phyloP scores from a whole-genome alignment of 2,329 filamentous ascomycete genomes.

The Helminthosporium solani region DNA sequence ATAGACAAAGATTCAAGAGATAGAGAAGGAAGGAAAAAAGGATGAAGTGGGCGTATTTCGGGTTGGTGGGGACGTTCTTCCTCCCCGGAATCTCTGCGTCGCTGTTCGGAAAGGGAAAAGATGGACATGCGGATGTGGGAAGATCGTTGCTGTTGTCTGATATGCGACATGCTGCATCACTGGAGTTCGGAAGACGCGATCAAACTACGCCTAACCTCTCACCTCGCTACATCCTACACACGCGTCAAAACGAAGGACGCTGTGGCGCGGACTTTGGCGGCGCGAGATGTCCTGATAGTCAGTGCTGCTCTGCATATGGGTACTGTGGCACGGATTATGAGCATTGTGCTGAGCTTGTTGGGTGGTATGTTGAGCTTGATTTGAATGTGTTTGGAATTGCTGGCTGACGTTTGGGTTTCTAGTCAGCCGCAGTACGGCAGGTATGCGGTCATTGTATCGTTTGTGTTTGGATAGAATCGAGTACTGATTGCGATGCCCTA shows the following conservation, averaged over 20 bases:
- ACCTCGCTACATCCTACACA: conserved; percentile 14
- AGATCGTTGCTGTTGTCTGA: conserved; percentile 1
- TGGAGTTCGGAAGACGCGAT: conserved; percentile 13
- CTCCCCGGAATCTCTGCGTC: conserved; percentile 19
- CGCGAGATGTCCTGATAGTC: conserved; percentile 19
- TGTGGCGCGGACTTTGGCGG: conserved; percentile 24
- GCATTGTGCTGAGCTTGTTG: conserved; percentile 22
- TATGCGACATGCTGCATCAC: conserved; percentile 2
- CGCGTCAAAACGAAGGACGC: conserved; percentile 24
- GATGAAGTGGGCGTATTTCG: too few relatives aligned
- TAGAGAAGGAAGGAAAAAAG: too few relatives aligned
- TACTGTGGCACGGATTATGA: conserved; percentile 30
- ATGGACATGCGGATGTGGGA: conserved; percentile 3
- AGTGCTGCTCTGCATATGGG: conserved; percentile 29
- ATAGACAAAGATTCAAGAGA: too few relatives aligned
- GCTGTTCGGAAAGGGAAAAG: conserved; percentile 7
- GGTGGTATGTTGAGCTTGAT: conserved; percentile 15
- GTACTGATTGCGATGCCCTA: background rate
- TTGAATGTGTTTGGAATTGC: conserved; percentile 3
- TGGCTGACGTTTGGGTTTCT: conserved; percentile 16
- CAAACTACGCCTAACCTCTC: conserved; percentile 16
- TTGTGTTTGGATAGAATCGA: background rate
- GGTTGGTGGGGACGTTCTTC: too few relatives aligned
- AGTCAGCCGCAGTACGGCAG: conserved; percentile 28
- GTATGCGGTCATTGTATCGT: background rate